These are phyloP conservation scores for Myotisia sp. DNA, from an alignment of 2,329 filamentous ascomycete genomes.

Conservation along the genomic window DNA sequence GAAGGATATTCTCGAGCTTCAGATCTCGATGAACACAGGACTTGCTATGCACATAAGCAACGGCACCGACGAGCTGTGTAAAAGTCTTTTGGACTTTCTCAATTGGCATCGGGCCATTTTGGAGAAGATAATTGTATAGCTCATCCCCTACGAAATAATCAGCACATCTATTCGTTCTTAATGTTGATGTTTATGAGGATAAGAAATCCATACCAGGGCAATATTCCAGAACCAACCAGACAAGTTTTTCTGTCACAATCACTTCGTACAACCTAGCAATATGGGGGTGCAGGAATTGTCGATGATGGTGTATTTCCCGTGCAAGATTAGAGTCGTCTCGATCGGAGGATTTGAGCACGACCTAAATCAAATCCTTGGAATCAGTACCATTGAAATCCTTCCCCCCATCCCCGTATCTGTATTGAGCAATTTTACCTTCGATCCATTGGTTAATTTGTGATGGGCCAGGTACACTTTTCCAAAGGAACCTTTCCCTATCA, in stretches of 20 bases:
- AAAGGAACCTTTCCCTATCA: constrained; percentile 96
- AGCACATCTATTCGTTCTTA: constrained; percentile 4
- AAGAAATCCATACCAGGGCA: constrained; percentile 55
- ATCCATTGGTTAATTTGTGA: constrained; percentile 96
- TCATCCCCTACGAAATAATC: constrained; percentile 56
- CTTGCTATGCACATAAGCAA: constrained; percentile 86
- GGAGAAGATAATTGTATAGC: constrained; percentile 86
- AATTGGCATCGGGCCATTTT: constrained; percentile 68
- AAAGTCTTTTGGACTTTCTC: constrained; percentile 92
- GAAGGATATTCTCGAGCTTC: constrained; percentile 88
- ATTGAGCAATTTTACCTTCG: constrained; percentile 77
- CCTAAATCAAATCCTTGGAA: too few species aligned
- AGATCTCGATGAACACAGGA: constrained; percentile 93
- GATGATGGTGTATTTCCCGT: constrained; percentile 94
- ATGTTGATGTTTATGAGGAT: constrained; percentile 4
- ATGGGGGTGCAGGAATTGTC: constrained; percentile 93
- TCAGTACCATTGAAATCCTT: too few species aligned
- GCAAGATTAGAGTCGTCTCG: constrained; percentile 92
- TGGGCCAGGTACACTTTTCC: constrained; percentile 93
- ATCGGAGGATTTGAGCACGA: constrained; percentile 94
- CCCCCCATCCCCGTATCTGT: too few species aligned
- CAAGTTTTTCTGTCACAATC: constrained; percentile 84
- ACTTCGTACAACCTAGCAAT: constrained; percentile 96
- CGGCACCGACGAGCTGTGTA: constrained; percentile 84
- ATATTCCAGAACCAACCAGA: constrained; percentile 95